These are phyloP conservation scores for Tuber brumale DNA, from an alignment of 495 filamentous ascomycete species.

Conservation along the genomic window DNA sequence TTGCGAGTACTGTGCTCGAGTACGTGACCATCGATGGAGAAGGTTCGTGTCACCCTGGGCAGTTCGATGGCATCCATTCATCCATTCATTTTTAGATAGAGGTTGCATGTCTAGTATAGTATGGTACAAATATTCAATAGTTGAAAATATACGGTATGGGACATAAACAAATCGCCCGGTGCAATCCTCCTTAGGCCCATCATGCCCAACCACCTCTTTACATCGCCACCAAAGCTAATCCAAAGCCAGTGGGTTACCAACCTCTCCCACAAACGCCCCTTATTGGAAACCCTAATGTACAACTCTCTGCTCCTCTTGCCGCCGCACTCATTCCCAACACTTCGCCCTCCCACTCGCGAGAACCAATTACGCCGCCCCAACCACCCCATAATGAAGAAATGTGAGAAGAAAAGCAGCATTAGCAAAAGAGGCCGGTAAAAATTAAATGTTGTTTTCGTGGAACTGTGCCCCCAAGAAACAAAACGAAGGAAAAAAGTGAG, in stretches of 20 bases:
- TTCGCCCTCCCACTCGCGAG: neutral
- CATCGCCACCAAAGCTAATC: neutral
- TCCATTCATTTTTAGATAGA: neutral
- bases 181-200: neutral
- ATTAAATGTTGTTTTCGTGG: neutral
- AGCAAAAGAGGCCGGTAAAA: constrained; percentile 4
- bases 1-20: too few species aligned
- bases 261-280: neutral
- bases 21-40: neutral
- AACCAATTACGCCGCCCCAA: neutral
- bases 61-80: neutral
- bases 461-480: neutral
- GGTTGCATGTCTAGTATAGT: neutral
- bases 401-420: neutral
- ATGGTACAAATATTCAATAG: neutral
- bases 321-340: neutral
- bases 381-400: neutral
- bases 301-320: neutral
- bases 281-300: neutral
- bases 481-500: neutral
- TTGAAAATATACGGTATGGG: neutral
- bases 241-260: neutral
- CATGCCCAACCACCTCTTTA: neutral
- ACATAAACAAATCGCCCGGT: neutral
- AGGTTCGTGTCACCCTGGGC: neutral